phyloP scores from a whole-genome alignment of 2,329 filamentous ascomycete species.

The Fusarium compactum region DNA sequence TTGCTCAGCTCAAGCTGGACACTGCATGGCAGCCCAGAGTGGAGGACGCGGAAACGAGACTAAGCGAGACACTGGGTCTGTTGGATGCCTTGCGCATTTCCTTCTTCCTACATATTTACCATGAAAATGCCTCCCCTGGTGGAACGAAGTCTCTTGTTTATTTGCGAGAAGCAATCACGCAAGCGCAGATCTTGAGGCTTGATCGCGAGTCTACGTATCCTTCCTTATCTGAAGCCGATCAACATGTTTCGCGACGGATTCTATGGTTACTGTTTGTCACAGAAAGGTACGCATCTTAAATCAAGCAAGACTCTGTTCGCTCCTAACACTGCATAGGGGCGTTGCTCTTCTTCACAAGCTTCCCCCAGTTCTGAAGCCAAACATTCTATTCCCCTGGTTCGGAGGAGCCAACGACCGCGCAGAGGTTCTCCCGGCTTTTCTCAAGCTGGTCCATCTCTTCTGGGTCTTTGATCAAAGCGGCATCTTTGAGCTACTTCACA shows the following conservation, averaged over 20 bases:
- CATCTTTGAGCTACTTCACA: conserved; percentile 60
- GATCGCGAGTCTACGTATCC: conserved; percentile 59
- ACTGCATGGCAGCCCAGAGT: conserved; percentile 46
- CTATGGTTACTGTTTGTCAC: conserved; percentile 64
- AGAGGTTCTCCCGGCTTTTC: conserved; percentile 61
- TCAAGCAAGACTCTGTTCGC: accelerated
- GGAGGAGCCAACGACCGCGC: conserved; percentile 55
- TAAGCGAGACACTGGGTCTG: conserved; percentile 48
- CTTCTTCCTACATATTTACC: conserved; percentile 65
- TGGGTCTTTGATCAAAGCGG: conserved; percentile 63
- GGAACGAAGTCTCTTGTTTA: conserved; percentile 61
- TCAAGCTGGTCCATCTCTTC: conserved; percentile 62
- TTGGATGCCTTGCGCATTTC: conserved; percentile 60
- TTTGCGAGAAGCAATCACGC: conserved; percentile 63
- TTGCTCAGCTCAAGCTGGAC: conserved; percentile 61
- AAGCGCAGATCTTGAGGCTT: conserved; percentile 62
- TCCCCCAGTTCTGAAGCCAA: conserved; percentile 59
- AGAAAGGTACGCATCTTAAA: conserved; percentile 47
- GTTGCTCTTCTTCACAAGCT: conserved; percentile 64
- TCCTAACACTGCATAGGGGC: conserved; percentile 51
- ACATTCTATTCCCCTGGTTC: conserved; percentile 53
- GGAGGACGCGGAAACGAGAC: conserved; percentile 46
- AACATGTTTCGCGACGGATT: conserved; percentile 60
- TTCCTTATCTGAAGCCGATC: conserved; percentile 52
- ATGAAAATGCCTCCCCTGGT: conserved; percentile 62